Percentiles rank a stretch among this genome's conserved stretches.
These are phyloP conservation scores for Diutina mesorugosa DNA, from an alignment of 1,139 yeast genomes.

Conservation along the genomic window DNA sequence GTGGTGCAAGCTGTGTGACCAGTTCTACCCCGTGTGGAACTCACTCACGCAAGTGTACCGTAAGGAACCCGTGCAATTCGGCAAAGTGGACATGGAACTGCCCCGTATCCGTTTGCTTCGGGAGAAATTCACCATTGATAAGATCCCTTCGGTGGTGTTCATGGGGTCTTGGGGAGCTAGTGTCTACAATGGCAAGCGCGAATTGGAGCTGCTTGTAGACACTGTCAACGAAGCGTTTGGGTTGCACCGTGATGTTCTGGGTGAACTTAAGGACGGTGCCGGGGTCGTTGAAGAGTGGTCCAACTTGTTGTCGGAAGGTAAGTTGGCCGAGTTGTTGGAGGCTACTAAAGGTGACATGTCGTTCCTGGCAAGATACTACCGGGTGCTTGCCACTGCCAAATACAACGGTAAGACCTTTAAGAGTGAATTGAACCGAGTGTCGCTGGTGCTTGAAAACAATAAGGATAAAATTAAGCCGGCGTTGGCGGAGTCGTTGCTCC, in stretches of 20 bases:
- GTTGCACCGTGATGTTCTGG: conserved; percentile 36
- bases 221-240: conserved; percentile 40
- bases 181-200: conserved; percentile 27
- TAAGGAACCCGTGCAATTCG: conserved; percentile 24
- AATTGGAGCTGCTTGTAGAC: conserved; percentile 27
- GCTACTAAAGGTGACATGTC: not conserved
- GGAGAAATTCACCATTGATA: conserved; percentile 27
- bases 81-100: conserved; percentile 31
- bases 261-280: conserved; percentile 36
- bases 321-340: not conserved
- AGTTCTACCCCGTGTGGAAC: conserved; percentile 17
- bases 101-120: conserved; percentile 22
- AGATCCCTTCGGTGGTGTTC: conserved; percentile 42
- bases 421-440: not conserved
- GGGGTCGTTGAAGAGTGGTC: conserved; percentile 19
- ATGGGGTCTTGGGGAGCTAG: conserved; percentile 32
- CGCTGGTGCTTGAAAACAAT: not conserved
- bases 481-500: not conserved
- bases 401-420: not conserved
- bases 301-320: not conserved
- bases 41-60: conserved; percentile 21
- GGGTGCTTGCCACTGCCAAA: not conserved
- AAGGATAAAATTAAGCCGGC: not conserved
- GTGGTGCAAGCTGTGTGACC: conserved; percentile 19
- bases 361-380: not conserved